phyloP scores from a whole-genome alignment of 805 yeast genomes.

The Babjeviella inositovora region DNA sequence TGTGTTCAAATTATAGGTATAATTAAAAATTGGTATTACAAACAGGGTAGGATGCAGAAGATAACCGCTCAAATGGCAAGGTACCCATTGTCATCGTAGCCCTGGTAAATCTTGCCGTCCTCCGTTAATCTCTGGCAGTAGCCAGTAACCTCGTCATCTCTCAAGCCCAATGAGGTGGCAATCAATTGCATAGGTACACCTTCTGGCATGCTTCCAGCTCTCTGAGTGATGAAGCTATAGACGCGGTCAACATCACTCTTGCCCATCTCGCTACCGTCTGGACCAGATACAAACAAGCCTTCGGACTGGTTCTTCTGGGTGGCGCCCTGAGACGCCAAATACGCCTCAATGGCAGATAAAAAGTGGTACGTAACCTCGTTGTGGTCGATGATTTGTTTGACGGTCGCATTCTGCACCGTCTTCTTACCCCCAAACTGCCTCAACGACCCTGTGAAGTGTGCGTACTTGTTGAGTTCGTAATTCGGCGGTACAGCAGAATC shows the following conservation, averaged over 20 bases:
- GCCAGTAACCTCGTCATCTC: slow-evolving; percentile 28
- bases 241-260: slow-evolving; percentile 22
- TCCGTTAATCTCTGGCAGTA: slow-evolving; percentile 42
- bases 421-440: slow-evolving; percentile 49
- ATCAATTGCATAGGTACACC: slow-evolving; percentile 61
- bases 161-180: slow-evolving; percentile 34
- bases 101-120: slow-evolving; percentile 53
- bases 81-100: slow-evolving; percentile 49
- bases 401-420: slow-evolving; percentile 45
- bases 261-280: slow-evolving; percentile 11
- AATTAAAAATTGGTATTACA: no score
- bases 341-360: slow-evolving; percentile 43
- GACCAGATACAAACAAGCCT: slow-evolving; percentile 26
- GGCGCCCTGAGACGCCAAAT: slow-evolving; percentile 39
- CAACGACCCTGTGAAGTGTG: slow-evolving; percentile 38
- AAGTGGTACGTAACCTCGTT: slow-evolving; percentile 58
- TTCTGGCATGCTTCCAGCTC: slow-evolving; percentile 45
- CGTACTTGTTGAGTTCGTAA: slow-evolving; percentile 34
- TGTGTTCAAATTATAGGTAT: no score
- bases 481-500: slow-evolving; percentile 14
- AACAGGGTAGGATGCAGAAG: no score
- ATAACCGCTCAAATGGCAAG: slow-evolving; percentile 30
- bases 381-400: slow-evolving; percentile 40
- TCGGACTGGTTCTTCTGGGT: slow-evolving; percentile 4
- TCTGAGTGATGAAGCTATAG: slow-evolving; percentile 27